Conservation (phyloP, 805 yeast genomes). For the Komagataella ulmi region DNA sequence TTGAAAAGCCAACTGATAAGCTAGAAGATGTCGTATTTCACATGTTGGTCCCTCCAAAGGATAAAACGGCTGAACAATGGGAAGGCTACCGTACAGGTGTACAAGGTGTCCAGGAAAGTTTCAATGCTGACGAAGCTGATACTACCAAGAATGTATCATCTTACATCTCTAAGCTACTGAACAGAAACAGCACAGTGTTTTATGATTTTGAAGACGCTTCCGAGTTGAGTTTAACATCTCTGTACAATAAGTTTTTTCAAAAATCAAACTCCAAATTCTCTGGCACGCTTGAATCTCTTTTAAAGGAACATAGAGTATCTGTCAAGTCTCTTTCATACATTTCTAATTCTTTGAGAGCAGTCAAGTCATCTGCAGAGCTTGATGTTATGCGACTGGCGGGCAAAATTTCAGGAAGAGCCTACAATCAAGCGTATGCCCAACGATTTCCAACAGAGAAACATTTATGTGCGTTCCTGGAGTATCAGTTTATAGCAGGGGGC, state of each 20-base stretch:
- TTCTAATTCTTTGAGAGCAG: conserved; percentile 38
- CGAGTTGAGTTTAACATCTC: conserved; percentile 10
- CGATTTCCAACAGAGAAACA: conserved; percentile 63
- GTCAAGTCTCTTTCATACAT: conserved; percentile 28
- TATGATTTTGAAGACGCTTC: conserved; percentile 27
- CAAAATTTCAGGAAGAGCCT: conserved; percentile 69
- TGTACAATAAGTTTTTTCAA: conserved; percentile 1
- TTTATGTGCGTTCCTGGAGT: conserved; percentile 68
- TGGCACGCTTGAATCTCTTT: conserved; percentile 9
- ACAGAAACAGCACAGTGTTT: conserved; percentile 35
- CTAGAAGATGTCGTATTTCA: conserved; percentile 49
- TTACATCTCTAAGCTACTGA: conserved; percentile 33
- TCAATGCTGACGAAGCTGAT: conserved; percentile 74
- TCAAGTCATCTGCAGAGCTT: conserved; percentile 70
- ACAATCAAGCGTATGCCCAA: conserved; percentile 66
- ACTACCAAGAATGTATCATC: conserved; percentile 29
- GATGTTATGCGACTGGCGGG: conserved; percentile 74
- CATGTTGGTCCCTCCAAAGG: conserved; percentile 78
- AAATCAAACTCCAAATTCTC: conserved; percentile 5
- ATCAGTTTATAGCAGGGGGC: conserved; percentile 74
- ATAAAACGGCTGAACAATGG: conserved; percentile 76
- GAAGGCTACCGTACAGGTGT: conserved; percentile 89
- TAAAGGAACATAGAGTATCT: conserved; percentile 18
- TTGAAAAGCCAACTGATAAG: conserved; percentile 46
- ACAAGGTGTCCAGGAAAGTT: conserved; percentile 66